A percentile compares a stretch with the other conserved stretches of the same genome.
phyloP scores from a whole-genome alignment of 306 rosid genomes.

The Trifolium fragiferum region DNA sequence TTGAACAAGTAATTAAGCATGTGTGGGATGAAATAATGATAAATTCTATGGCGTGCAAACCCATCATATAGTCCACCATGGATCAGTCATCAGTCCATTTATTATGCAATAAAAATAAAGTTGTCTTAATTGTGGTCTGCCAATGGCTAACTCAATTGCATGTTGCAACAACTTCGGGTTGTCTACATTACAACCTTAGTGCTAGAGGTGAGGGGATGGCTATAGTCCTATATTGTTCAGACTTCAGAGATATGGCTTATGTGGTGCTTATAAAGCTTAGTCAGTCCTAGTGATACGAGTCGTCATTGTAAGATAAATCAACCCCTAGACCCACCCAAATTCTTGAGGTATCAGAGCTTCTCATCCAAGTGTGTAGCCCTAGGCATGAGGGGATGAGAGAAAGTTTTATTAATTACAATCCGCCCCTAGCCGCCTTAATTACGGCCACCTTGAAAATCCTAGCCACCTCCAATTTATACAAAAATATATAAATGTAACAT shows the following conservation, averaged over 20 bases:
- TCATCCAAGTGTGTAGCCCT: neutral
- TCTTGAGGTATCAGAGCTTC: neutral
- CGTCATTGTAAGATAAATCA: neutral
- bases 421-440: neutral
- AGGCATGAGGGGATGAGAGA: neutral
- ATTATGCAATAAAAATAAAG: conserved; percentile 1
- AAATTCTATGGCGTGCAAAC: neutral
- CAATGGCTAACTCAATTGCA: neutral
- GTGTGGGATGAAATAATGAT: conserved; percentile 34
- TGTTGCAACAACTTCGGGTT: neutral
- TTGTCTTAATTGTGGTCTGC: neutral
- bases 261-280: neutral
- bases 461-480: neutral
- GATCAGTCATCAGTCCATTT: neutral
- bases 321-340: neutral
- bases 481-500: no score
- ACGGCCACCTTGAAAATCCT: neutral
- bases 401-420: no score
- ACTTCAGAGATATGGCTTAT: no score
- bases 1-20: conserved; percentile 29
- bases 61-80: neutral
- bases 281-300: neutral
- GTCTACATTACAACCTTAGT: neutral
- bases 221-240: neutral
- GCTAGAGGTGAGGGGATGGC: neutral